Evolutionary conservation across 2,329 filamentous ascomycete species (phyloP), one percentile per base, ranked within the genome.

Genomic region (Sporothrix brasiliensis): DNA sequence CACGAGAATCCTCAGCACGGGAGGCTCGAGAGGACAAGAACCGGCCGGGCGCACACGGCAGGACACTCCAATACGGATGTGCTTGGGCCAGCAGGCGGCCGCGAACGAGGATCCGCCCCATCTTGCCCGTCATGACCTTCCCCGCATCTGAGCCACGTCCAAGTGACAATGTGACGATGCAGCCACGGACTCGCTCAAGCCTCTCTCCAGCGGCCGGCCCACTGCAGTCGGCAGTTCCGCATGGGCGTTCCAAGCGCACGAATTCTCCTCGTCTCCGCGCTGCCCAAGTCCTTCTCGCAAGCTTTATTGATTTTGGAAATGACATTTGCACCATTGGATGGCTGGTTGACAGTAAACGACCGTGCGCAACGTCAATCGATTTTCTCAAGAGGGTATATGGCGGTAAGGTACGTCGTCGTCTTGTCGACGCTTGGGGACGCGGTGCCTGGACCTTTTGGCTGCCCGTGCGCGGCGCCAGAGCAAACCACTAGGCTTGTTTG

Each of bases 381-480:
- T n/a, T 49, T n/a, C 47, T n/a, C 16, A 6, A 14, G 13, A 27
- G 9, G 14, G 41, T 44, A 14, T 9, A 44, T 4, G 41, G 41
- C 41, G 41, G 14, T 10, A 5, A 16, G 14, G 41, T 16, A 44
- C 41, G 21, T 24, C 4, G 24, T 53, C 24, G 9, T 21, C 6
- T 13, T 24, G 24, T 24, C 24, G 24, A 24, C 14, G 3, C 14
- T 19, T 50, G 19, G 9, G 49, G 24, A 24, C 53, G 6, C 54
- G 19, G 54, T 34, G 54, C 34, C 41, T 24, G 21, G 58, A 47
- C 58, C n/a, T 44, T 13, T 44, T 61, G 3, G 24, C 39, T 63
- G 58, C 39, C 58, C 58, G 39, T 63, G 58, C 58, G 39, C 21
- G 47, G 47, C 39, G 58, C 58, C 58, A 47, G 39, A 61, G n/a